Percentiles rank a stretch among this genome's conserved stretches.
Conservation (phyloP, 805 yeast genomes). For the Nadsonia fulvescens region DNA sequence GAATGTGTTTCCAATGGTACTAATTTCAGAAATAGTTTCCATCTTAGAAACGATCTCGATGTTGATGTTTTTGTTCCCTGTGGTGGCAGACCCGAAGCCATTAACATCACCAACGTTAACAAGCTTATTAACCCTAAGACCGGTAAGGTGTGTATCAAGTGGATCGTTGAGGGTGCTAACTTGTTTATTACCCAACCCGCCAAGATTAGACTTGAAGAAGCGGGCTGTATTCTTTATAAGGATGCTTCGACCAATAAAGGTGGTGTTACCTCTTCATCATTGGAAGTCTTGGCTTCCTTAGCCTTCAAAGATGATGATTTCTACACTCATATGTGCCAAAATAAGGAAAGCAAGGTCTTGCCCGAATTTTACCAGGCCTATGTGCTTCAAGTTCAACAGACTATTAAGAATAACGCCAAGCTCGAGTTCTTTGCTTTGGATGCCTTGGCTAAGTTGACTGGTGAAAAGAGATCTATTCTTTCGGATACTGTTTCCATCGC, state of each 20-base stretch:
- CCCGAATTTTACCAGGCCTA: conserved; percentile 71
- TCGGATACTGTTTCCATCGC: conserved; percentile 74
- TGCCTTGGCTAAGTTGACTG: conserved; percentile 49
- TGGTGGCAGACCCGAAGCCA: conserved; percentile 96
- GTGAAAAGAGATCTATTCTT: conserved; percentile 38
- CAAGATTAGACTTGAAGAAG: conserved; percentile 65
- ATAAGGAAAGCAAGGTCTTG: conserved; percentile 25
- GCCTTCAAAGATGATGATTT: conserved; percentile 77
- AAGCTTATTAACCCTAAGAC: conserved; percentile 59
- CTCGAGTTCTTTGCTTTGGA: conserved; percentile 77
- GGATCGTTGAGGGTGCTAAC: conserved; percentile 94
- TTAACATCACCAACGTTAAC: conserved; percentile 68
- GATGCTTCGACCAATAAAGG: conserved; percentile 97
- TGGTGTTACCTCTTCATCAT: conserved; percentile 93
- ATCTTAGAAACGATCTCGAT: conserved; percentile 45
- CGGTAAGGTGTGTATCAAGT: conserved; percentile 63
- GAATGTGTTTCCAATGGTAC: conserved; percentile 63
- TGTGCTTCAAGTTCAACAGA: conserved; percentile 66
- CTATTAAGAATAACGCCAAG: conserved; percentile 60
- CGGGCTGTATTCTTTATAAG: conserved; percentile 76
- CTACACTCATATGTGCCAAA: conserved; percentile 57
- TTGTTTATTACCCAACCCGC: conserved; percentile 90
- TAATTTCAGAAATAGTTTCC: conserved; percentile 80
- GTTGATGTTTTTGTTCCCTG: conserved; percentile 89
- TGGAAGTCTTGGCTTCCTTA: conserved; percentile 87